Base-by-base conservation (phyloP, 1,284 basidiomycete genomes). In the Naganishia sp. region DNA sequence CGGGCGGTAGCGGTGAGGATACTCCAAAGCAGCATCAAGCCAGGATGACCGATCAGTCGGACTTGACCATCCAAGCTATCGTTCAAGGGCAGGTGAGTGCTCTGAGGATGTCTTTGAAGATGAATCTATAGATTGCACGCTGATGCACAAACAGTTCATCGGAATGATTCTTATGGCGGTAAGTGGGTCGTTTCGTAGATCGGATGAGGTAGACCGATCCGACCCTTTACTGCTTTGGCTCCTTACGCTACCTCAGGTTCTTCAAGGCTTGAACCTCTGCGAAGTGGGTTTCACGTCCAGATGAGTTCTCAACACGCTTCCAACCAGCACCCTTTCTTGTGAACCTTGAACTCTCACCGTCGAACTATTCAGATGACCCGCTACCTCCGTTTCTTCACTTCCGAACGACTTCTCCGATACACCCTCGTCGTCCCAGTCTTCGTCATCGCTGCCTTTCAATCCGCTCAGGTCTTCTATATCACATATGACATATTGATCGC, bases 141-240 rank as follows among this genome's bases (percentile, higher is more conserved):
- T 28, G 39, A 13, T n/a, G 11, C 18, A 5, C 21, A 28, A 28
- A 28, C 28, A 61, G 48, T 61, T 61, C 44, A 43, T 53, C 15
- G 48, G 59, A 15, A 61, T 61, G 59, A 43, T 52, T n/a, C 23
- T 61, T 3, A 61, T 61, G 59, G 59, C 59, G 59, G 59, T 61
- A 43, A 7, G 59, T 61, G 13, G 18, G 16, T 25, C 21, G 13
- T 45, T 28, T 25, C 2, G 2, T 16, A 18, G 9, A 7, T 28
- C 18, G 21, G 15, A 49, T 3, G 50, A 31, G 11, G 7, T 3
- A 18, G 7, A 36, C 13, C 31, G 10, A 50, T n/a, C 21, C n/a
- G 9, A 10, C 4, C 31, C 25, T 28, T 2, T 11, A 21, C 6
- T 16, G 1, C 28, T 28, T 5, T 28, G 28, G 5, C 28, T 28